These are phyloP conservation scores for Cornus florida DNA, from an alignment of 148 eudicot genomes.

Conservation along the genomic window DNA sequence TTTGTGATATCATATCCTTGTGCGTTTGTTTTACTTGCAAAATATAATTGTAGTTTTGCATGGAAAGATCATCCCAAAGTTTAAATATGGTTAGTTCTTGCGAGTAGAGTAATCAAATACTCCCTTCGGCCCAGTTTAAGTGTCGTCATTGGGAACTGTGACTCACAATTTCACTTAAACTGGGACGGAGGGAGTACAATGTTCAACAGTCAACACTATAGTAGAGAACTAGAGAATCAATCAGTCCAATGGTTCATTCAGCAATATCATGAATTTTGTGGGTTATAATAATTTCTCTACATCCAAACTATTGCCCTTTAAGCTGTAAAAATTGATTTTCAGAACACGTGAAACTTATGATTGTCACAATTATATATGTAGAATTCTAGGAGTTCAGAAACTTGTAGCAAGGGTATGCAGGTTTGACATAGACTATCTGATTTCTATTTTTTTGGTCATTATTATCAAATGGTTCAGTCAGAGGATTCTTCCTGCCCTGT, in stretches of 20 bases:
- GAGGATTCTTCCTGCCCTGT: too few relatives aligned
- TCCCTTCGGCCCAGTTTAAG: too few relatives aligned
- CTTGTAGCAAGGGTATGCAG: background rate
- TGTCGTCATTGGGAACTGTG: too few relatives aligned
- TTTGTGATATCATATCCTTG: background rate
- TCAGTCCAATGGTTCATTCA: background rate
- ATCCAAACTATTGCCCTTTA: background rate
- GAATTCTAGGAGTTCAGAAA: background rate
- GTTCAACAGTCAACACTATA: background rate
- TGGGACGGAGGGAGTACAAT: too few relatives aligned
- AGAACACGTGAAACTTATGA: background rate
- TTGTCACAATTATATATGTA: background rate
- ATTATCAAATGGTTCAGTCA: too few relatives aligned
- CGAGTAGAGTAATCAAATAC: background rate
- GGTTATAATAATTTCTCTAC: background rate
- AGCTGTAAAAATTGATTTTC: background rate
- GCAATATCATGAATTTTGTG: background rate
- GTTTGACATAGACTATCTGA: background rate
- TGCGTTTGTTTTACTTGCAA: background rate
- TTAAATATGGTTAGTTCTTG: background rate
- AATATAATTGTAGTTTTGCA: background rate
- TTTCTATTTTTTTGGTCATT: background rate
- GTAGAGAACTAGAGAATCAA: background rate
- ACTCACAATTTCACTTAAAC: too few relatives aligned
- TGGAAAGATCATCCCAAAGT: background rate